These are phyloP conservation scores for Jatropha podagrica DNA, from an alignment of 441 rosid species.

Conservation along the genomic window DNA sequence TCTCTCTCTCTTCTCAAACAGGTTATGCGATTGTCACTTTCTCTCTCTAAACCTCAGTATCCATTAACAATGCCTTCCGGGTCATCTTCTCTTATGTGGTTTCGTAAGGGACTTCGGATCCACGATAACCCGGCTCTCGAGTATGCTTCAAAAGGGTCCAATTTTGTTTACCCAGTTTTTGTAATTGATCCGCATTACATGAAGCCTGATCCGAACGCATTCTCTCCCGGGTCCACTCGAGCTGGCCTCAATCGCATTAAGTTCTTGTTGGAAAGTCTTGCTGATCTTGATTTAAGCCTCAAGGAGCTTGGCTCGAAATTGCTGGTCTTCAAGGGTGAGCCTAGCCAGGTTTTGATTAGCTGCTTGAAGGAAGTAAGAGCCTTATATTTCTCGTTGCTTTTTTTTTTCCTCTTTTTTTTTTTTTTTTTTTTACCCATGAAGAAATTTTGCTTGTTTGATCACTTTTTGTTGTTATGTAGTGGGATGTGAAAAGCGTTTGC, in stretches of 20 bases:
- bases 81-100: conserved; percentile 77
- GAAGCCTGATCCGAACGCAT: conserved; percentile 67
- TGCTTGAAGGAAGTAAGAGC: conserved; percentile 70
- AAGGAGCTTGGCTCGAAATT: conserved; percentile 74
- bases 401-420: not conserved
- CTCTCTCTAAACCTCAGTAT: conserved; percentile 20
- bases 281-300: conserved; percentile 69
- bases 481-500: conserved; percentile 79
- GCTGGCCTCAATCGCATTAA: conserved; percentile 83
- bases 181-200: conserved; percentile 92
- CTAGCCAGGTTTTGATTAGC: conserved; percentile 58
- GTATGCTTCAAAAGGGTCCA: conserved; percentile 52
- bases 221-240: conserved; percentile 72
- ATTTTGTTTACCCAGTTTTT: conserved; percentile 69
- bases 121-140: conserved; percentile 94
- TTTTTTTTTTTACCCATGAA: not conserved
- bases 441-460: conserved; percentile 1
- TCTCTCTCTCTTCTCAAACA: not conserved
- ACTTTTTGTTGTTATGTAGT: conserved; percentile 40
- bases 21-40: conserved; percentile 21
- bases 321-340: conserved; percentile 75
- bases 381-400: too few species aligned
- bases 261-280: conserved; percentile 88
- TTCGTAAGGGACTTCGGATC: conserved; percentile 84
- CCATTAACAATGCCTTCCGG: conserved; percentile 46